These are phyloP conservation scores for Tricholoma furcatifolium DNA, from an alignment of 768 basidiomycete species.

Conservation along the genomic window DNA sequence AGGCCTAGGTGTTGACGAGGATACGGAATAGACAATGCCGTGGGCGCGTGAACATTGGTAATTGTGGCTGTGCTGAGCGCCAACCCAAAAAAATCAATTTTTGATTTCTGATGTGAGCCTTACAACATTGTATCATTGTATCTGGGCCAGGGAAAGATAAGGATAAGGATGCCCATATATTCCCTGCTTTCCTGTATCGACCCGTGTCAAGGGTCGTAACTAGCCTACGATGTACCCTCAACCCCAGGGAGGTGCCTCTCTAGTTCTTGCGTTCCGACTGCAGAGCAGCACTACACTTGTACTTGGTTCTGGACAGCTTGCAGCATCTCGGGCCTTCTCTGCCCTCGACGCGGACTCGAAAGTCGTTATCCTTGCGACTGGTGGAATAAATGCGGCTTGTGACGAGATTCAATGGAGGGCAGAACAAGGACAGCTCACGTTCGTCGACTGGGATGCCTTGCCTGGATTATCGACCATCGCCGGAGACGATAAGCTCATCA, in stretches of 20 bases:
- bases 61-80: too few species aligned
- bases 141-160: not conserved
- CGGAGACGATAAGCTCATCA: constrained; percentile 36
- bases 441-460: constrained; percentile 54
- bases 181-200: not conserved
- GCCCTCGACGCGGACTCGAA: constrained; percentile 77
- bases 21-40: too few species aligned
- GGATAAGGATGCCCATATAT: not conserved
- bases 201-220: constrained; percentile 11
- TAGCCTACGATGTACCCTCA: constrained; percentile 29
- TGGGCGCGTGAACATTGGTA: too few species aligned
- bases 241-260: constrained; percentile 64
- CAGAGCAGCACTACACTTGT: constrained; percentile 58
- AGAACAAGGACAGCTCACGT: constrained; percentile 49
- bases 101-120: not conserved
- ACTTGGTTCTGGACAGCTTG: constrained; percentile 75
- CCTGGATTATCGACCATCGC: constrained; percentile 31
- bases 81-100: too few species aligned
- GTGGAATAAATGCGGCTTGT: constrained; percentile 48
- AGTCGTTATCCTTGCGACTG: constrained; percentile 64
- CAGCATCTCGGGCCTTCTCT: constrained; percentile 80
- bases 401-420: constrained; percentile 73
- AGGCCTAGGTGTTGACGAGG: too few species aligned
- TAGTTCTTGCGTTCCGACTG: constrained; percentile 75
- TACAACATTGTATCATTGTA: too few species aligned